Base-by-base conservation (phyloP, 139 green algal species). In the Medakamo hakoo region DNA sequence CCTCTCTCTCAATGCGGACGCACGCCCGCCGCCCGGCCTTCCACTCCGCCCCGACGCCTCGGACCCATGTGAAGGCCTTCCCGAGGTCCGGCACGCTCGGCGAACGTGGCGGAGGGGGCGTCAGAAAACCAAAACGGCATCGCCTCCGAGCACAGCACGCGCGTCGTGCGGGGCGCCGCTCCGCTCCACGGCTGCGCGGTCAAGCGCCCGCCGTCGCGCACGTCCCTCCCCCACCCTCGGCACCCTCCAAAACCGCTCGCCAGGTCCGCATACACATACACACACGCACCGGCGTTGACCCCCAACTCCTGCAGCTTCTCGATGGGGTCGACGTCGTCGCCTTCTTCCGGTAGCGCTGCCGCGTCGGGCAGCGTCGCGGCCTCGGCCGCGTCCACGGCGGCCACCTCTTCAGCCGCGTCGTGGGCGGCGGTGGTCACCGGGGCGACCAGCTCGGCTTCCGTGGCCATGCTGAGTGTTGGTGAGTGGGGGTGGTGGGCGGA, bases 301-400 rank as follows among this genome's bases (percentile, higher is more conserved):
- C 84, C 84, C 25, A 87, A 59, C 55, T 73, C 55, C 68, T 86
- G 72, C 30, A 91, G 75, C 58, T 76, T 82, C 23, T 91, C 80
- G n/a, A 89, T 74, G 16, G 63, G 25, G 32, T 81, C 63, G 58
- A 84, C 82, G 40, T 86, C 79, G 21, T 78, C 73, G 0, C 64
- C 64, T 31, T 73, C 67, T 26, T 74, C 69, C 21, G 9, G 9
- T 9, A 16, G 9, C 9, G 40, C 40, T 9, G 40, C 40, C 9
- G 40, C 40, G 40, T 9, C 40, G 40, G 40, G 9, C 9, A 16
- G 9, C 40, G 40, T 16, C 9, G 40, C 40, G 40, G 16, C 40
- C 40, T 9, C 40, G 16, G 40, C 9, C 9, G 40, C 40, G 40
- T 52, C 40, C 40, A 52, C 40, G 16, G 40, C 40, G 9, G 40